Evolutionary conservation across 139 green algal genomes (phyloP), one percentile per base, ranked within the genome.

Genomic region (Volvox africanus): DNA sequence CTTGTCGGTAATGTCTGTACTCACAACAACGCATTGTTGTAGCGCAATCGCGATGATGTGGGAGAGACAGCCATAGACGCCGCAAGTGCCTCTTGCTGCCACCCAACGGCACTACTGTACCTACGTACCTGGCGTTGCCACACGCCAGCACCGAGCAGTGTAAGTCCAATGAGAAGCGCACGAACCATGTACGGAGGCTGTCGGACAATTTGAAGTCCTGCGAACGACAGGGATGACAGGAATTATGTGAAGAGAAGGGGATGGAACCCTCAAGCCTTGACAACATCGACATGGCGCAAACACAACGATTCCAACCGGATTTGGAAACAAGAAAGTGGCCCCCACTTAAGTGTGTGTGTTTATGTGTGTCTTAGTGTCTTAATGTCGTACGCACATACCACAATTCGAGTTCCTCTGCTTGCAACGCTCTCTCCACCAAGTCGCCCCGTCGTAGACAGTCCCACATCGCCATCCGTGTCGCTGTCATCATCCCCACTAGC

Each of bases 141-240:
- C 93, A 95, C 0, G 95, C 96, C 91, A 98, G 80, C 65, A 94
- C 24, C 0, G 35, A 69, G 36, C 91, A 92, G 30, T n/a, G 18
- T 12, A 91, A 80, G 67, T 97, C 89, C 20, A 96, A 71, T 0
- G 90, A 92, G 81, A 98, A 98, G 55, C 96, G 94, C 80, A 98
- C 84, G 86, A 95, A 98, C 96, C 96, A 98, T 71, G 96, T 90
- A 28, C 94, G 80, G 16, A 67, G 24, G 87, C 33, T 89, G 19
- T 93, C 87, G 21, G 92, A 82, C 82, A 97, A 88, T 1, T 82
- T 50, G 73, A 97, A 95, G 86, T 96, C 92, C 94, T 97, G 93
- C 32, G 30, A 17, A 33, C 5, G 82, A 20, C 30, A 12, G 65
- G 24, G 16, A 73, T 73, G 44, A 55, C 44, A 55, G 5, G 5